Percentiles rank a stretch among this genome's conserved stretches.
Conservation (phyloP, 768 basidiomycete species). For the Tylopilus subfusipes region DNA sequence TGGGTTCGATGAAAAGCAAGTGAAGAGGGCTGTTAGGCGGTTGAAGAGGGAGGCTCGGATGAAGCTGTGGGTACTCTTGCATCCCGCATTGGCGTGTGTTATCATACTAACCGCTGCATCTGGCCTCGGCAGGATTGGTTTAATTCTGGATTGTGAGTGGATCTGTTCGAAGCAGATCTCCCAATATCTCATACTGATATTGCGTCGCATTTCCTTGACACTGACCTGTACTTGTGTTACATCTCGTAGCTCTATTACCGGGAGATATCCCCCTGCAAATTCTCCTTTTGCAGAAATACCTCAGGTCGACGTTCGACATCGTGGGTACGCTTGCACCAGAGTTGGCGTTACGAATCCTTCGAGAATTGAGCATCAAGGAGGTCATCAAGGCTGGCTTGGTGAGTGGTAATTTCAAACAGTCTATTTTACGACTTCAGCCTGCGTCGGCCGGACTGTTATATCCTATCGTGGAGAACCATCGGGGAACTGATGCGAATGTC, state of each 20-base stretch:
- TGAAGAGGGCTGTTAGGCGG: conserved; percentile 59
- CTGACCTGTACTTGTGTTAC: conserved; percentile 5
- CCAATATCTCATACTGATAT: conserved; percentile 3
- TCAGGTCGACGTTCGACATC: conserved; percentile 78
- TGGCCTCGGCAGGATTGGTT: conserved; percentile 20
- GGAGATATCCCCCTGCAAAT: conserved; percentile 86
- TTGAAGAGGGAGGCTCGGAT: conserved; percentile 66
- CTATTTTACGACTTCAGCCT: not conserved
- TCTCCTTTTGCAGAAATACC: conserved; percentile 79
- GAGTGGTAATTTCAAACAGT: conserved; percentile 13
- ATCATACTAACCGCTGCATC: conserved; percentile 3
- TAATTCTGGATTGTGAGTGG: conserved; percentile 27
- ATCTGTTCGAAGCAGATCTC: not conserved
- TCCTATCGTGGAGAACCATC: not conserved
- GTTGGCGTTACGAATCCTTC: conserved; percentile 61
- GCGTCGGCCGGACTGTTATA: not conserved
- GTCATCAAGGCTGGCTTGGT: conserved; percentile 48
- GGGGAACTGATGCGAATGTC: not conserved
- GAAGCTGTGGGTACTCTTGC: conserved; percentile 59
- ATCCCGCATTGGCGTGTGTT: not conserved
- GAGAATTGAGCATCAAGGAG: conserved; percentile 54
- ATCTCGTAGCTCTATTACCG: conserved; percentile 61
- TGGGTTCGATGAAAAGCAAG: conserved; percentile 67
- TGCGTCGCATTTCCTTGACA: not conserved
- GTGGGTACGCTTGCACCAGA: conserved; percentile 67